Conservation (phyloP, 2,329 filamentous ascomycete species). For the Clonostachys chloroleuca region DNA sequence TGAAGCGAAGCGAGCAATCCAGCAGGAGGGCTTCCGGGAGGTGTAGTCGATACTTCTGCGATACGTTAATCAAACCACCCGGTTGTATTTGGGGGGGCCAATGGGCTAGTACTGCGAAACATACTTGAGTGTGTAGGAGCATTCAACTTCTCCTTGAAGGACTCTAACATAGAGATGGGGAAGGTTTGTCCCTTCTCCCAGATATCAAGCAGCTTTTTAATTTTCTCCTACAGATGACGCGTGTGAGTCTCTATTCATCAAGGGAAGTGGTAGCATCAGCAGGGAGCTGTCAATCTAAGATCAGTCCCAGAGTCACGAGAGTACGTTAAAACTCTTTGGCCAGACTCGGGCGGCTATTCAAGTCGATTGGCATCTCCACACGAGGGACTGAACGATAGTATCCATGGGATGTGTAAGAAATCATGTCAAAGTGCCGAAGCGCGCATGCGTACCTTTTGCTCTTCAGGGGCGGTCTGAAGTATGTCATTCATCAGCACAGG, state of each 20-base stretch:
- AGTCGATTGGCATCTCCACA: no score
- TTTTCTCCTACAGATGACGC: conserved; percentile 70
- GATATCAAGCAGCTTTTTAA: conserved; percentile 89
- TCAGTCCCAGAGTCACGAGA: no score
- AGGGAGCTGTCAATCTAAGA: no score
- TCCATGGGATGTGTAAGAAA: conserved; percentile 35
- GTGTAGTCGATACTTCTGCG: conserved; percentile 68
- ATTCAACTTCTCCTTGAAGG: conserved; percentile 78
- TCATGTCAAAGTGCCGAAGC: conserved; percentile 10
- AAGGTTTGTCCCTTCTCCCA: conserved; percentile 97
- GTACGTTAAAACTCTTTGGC: no score
- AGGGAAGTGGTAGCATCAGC: no score
- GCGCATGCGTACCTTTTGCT: conserved; percentile 81
- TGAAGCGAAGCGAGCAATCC: conserved; percentile 33
- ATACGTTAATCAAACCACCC: conserved; percentile 29
- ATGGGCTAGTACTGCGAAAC: conserved; percentile 22
- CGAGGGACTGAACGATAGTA: background rate
- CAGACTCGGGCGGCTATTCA: no score
- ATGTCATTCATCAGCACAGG: conserved; percentile 95
- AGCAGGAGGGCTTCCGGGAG: conserved; percentile 56
- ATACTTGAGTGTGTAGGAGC: conserved; percentile 57
- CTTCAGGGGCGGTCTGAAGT: conserved; percentile 77
- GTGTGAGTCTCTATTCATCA: no score
- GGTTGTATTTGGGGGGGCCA: background rate
- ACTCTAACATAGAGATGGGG: conserved; percentile 70